Evolutionary conservation across 1,139 yeast species (phyloP), one percentile per base, ranked within the genome.

Genomic region (Yamadazyma spencermartinsiae): DNA sequence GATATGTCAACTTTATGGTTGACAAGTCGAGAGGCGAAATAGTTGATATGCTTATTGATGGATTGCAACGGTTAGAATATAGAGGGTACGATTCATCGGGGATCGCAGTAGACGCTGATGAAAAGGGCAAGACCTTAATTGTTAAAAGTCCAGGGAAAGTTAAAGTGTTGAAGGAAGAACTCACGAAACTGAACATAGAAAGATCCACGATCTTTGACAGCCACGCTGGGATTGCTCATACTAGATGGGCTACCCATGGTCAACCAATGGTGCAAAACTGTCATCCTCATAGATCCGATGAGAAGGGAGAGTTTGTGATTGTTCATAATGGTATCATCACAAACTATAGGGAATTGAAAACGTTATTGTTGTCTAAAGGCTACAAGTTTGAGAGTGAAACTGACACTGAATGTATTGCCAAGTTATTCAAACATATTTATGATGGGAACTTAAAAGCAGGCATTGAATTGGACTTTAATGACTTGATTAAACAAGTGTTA

Each of bases 231-330:
- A 92, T 94, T 62, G 98, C 98, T 29, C 99, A 94, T 67, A 94
- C 99, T 13, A 85, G 99, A 74, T 94, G 99, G 99, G 98, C 99
- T 34, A 94, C 99, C 33, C 99, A 94, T 65, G 99, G 99, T 65
- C 87, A 83, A 55, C 98, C 98, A 41, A 80, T 79, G 54, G 80
- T 76, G 44, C 59, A 68, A 49, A 94, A 94, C 72, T 92, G 98
- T 63, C 99, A 94, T 61, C 99, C 99, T 37, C 98, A 92, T 61
- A 74, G 94, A 52, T 87, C 96, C 0, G 98, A 88, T 61, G 75
- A 76, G 9, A 65, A 68, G 38, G 85, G 85, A 51, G 96, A 90
- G 61, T 94, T 94, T 57, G 81, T 86, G 28, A 84, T 94, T 47
- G 98, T 94, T 37, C 99, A 94, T 72, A 94, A 94, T 56, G 99